These are phyloP conservation scores for Acidomyces sp. DNA, from an alignment of 495 filamentous ascomycete species.

Conservation along the genomic window DNA sequence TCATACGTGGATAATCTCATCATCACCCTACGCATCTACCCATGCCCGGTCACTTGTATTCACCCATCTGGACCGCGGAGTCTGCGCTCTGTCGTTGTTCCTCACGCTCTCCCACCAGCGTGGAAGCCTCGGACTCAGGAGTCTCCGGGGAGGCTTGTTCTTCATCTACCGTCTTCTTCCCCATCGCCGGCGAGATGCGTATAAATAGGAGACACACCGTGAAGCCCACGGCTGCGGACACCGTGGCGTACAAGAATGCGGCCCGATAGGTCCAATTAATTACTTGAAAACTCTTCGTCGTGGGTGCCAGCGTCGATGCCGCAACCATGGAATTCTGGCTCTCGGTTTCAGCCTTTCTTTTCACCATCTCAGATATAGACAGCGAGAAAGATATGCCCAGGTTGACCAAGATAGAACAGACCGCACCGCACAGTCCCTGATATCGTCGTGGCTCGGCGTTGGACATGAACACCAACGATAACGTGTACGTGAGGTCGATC, in stretches of 20 bases:
- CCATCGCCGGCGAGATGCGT: constrained; percentile 31
- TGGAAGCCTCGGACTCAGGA: constrained; percentile 6
- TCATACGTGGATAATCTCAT: too few relatives aligned
- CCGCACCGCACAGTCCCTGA: constrained; percentile 65
- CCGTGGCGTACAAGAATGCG: constrained; percentile 58
- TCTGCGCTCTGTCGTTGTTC: neutral
- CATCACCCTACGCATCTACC: too few relatives aligned
- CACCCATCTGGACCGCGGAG: too few relatives aligned
- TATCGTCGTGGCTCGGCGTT: constrained; percentile 52
- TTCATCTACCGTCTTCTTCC: constrained; percentile 13
- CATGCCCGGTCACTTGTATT: too few relatives aligned
- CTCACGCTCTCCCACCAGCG: constrained; percentile 1
- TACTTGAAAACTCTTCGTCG: constrained; percentile 24
- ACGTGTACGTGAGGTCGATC: constrained; percentile 72
- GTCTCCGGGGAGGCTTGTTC: constrained; percentile 5
- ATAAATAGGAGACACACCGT: constrained; percentile 49
- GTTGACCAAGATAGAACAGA: constrained; percentile 38
- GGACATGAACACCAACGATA: constrained; percentile 76
- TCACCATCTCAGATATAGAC: constrained; percentile 59
- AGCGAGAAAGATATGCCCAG: constrained; percentile 77
- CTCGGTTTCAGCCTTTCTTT: constrained; percentile 28
- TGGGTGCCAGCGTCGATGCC: neutral
- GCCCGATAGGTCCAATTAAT: constrained; percentile 40
- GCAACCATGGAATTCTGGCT: neutral
- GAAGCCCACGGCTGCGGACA: constrained; percentile 40